A percentile compares a stretch with the other conserved stretches of the same genome.
phyloP scores from a whole-genome alignment of 176 grass and related monocot species.

The Metroxylon sagu region DNA sequence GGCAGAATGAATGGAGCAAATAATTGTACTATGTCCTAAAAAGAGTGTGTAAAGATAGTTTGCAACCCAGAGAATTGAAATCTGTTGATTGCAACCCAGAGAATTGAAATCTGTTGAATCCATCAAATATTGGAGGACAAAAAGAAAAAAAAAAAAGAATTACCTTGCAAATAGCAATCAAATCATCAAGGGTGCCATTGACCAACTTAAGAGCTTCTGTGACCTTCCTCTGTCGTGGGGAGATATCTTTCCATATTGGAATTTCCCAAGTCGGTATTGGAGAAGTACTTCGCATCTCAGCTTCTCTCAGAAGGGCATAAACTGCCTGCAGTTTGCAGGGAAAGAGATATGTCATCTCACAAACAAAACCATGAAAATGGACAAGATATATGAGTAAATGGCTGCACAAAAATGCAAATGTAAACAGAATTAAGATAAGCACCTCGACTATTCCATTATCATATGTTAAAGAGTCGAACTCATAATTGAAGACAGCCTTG shows the following conservation, averaged over 20 bases:
- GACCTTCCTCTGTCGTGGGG: slow-evolving; percentile 86
- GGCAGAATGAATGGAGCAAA: no score
- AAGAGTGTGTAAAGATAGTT: no score
- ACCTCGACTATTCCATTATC: slow-evolving; percentile 98
- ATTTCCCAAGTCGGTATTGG: slow-evolving; percentile 98
- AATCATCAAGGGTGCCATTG: slow-evolving; percentile 71
- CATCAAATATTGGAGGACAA: no score
- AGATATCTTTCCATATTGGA: slow-evolving; percentile 99
- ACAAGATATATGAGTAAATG: background rate
- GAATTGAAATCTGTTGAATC: no score
- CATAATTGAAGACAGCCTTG: slow-evolving; percentile 97
- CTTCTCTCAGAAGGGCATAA: slow-evolving; percentile 67
- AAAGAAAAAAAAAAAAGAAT: no score
- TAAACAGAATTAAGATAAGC: slow-evolving; percentile 7
- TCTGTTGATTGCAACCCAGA: no score
- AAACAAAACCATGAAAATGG: background rate
- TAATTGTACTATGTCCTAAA: no score
- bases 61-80: no score
- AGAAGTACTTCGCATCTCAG: slow-evolving; percentile 87
- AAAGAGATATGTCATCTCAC: slow-evolving; percentile 2
- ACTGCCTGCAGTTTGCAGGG: slow-evolving; percentile 53
- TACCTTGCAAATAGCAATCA: slow-evolving; percentile 88
- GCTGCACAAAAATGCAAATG: background rate
- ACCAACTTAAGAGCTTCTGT: slow-evolving; percentile 74
- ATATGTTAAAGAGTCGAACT: slow-evolving; percentile 87